phyloP scores from a whole-genome alignment of 2,329 filamentous ascomycete species.

The Calycina herbarum region DNA sequence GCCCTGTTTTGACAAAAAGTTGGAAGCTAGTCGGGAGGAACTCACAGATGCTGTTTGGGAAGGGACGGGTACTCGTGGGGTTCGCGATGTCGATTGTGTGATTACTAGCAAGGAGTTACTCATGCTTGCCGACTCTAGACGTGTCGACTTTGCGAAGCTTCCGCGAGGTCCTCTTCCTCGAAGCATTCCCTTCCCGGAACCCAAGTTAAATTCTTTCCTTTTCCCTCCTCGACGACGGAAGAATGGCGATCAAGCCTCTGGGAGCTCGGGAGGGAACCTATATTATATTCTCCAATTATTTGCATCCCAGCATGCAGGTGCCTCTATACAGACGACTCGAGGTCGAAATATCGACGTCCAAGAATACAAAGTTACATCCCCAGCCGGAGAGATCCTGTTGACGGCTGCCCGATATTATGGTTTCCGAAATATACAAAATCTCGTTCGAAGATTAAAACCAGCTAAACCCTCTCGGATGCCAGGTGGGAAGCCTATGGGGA shows the following conservation, averaged over 20 bases:
- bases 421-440: conserved; percentile 97
- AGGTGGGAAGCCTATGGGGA: conserved; percentile 64
- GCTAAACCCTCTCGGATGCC: conserved; percentile 76
- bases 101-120: conserved; percentile 95
- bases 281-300: conserved; percentile 79
- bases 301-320: conserved; percentile 68
- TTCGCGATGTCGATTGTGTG: conserved; percentile 94
- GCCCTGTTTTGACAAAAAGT: conserved; percentile 99
- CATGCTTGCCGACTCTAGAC: conserved; percentile 80
- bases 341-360: conserved; percentile 90
- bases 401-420: conserved; percentile 91
- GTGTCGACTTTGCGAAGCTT: conserved; percentile 73
- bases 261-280: conserved; percentile 86
- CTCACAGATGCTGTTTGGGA: conserved; percentile 80
- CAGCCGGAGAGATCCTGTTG: conserved; percentile 60
- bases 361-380: conserved; percentile 71
- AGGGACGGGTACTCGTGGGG: conserved; percentile 51
- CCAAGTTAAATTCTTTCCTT: conserved; percentile 68
- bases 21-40: conserved; percentile 92
- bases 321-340: conserved; percentile 67
- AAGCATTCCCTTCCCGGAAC: conserved; percentile 69
- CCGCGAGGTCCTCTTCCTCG: conserved; percentile 57
- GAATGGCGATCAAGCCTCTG: conserved; percentile 55
- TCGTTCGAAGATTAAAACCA: conserved; percentile 89
- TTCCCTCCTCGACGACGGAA: conserved; percentile 56